phyloP scores from a whole-genome alignment of 192 early-diverging fungal genomes.

The Backusella morwellensis region DNA sequence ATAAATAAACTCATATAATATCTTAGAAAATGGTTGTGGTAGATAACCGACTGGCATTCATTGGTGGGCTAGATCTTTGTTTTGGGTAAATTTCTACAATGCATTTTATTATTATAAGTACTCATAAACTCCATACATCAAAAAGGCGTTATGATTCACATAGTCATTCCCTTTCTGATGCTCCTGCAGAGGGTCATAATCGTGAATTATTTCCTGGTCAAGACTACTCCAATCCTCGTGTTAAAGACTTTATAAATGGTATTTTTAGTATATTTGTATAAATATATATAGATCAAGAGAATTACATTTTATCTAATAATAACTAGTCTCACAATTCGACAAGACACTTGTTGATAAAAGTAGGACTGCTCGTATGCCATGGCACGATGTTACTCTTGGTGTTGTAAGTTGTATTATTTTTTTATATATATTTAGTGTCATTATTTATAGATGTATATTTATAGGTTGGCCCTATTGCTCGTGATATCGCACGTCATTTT shows the following conservation, averaged over 20 bases:
- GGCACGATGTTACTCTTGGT: constrained; percentile 86
- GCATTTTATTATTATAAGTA: constrained; percentile 11
- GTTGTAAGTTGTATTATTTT: constrained; percentile 40
- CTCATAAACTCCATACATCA: background rate
- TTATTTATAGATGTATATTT: background rate
- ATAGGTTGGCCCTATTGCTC: constrained; percentile 65
- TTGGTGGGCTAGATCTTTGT: constrained; percentile 84
- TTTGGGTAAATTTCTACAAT: constrained; percentile 50
- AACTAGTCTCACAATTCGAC: constrained; percentile 23
- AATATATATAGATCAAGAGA: background rate
- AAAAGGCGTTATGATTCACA: constrained; percentile 82
- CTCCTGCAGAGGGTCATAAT: constrained; percentile 42
- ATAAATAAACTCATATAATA: background rate
- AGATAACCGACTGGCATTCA: constrained; percentile 76
- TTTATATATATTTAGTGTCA: background rate
- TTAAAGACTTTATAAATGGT: constrained; percentile 72
- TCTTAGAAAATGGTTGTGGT: constrained; percentile 74
- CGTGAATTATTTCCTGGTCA: constrained; percentile 61
- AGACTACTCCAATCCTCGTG: constrained; percentile 88
- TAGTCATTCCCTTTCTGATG: constrained; percentile 73
- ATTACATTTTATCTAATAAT: constrained; percentile 19
- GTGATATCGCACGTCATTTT: constrained; percentile 82
- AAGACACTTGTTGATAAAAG: constrained; percentile 41
- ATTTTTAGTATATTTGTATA: background rate
- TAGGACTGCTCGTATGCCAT: constrained; percentile 71